Percentiles rank a stretch among this genome's conserved stretches.
Conservation (phyloP, 257 asterid genomes). For the Nicotiana knightiana region DNA sequence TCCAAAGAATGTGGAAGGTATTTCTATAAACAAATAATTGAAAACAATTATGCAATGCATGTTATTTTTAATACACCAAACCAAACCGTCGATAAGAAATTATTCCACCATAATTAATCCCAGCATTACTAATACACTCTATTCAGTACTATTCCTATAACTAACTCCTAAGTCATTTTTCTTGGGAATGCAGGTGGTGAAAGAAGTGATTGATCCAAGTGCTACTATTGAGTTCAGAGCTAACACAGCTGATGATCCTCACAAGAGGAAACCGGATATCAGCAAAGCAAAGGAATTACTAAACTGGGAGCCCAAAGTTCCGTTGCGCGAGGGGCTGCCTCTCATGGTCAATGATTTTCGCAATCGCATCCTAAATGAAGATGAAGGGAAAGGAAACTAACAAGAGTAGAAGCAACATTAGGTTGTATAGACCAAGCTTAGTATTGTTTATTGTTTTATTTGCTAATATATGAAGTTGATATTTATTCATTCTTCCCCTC, state of each 20-base stretch:
- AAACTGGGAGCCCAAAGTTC: conserved; percentile 92
- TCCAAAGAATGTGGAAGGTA: too few relatives aligned
- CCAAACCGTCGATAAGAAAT: too few relatives aligned
- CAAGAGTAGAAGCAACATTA: conserved; percentile 12
- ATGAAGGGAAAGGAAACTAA: conserved; percentile 80
- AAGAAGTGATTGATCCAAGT: conserved; percentile 87
- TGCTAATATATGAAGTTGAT: not conserved
- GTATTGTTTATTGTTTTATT: not conserved
- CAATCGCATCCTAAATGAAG: conserved; percentile 95
- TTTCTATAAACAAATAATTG: too few relatives aligned
- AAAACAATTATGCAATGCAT: too few relatives aligned
- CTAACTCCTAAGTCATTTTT: not conserved
- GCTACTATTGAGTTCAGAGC: conserved; percentile 73
- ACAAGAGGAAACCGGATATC: conserved; percentile 97
- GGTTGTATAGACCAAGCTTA: conserved; percentile 8
- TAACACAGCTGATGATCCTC: conserved; percentile 98
- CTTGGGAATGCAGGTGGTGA: conserved; percentile 55
- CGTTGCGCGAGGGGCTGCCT: conserved; percentile 79
- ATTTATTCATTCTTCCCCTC: not conserved
- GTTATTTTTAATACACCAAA: too few relatives aligned
- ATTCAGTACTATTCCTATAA: too few relatives aligned
- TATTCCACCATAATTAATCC: too few relatives aligned
- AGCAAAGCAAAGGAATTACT: conserved; percentile 86
- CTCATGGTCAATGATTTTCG: conserved; percentile 80
- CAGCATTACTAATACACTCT: too few relatives aligned